Evolutionary conservation across 129 eudicot species (phyloP).

Genomic region (Tagetes erecta): DNA sequence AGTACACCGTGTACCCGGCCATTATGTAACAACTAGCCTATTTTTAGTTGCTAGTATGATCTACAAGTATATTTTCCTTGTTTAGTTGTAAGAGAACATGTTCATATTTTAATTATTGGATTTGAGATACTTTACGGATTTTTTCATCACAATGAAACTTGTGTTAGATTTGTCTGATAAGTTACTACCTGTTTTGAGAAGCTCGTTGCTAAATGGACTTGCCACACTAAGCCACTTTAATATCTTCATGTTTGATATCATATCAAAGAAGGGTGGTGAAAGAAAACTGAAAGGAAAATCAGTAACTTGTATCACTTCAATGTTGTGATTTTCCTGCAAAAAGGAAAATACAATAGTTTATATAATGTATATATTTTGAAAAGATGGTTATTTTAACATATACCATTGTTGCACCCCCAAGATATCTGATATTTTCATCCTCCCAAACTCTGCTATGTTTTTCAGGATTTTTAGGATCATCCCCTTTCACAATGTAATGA

Average conservation of each 20-base stretch:
- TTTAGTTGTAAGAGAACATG: too few relatives aligned
- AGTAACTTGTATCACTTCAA: neutral
- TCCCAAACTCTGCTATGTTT: neutral
- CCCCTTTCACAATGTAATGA: neutral
- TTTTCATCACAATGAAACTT: too few relatives aligned
- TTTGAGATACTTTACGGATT: too few relatives aligned
- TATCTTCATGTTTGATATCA: neutral
- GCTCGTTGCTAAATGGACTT: too few relatives aligned
- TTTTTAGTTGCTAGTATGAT: too few relatives aligned
- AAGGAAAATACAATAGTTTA: neutral
- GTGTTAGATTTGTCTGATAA: too few relatives aligned
- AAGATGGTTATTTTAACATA: neutral
- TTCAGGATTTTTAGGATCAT: neutral
- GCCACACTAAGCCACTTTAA: neutral
- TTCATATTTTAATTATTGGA: too few relatives aligned
- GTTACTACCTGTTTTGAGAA: too few relatives aligned
- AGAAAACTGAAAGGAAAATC: neutral
- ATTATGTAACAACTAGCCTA: too few relatives aligned
- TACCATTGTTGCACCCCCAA: neutral
- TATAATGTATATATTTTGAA: neutral
- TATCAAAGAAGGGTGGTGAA: neutral
- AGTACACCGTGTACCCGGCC: too few relatives aligned
- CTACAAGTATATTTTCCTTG: too few relatives aligned
- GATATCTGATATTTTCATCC: neutral
- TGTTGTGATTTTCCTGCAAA: neutral